phyloP scores from a whole-genome alignment of 257 asterid species.

The Solanum medicagineum region DNA sequence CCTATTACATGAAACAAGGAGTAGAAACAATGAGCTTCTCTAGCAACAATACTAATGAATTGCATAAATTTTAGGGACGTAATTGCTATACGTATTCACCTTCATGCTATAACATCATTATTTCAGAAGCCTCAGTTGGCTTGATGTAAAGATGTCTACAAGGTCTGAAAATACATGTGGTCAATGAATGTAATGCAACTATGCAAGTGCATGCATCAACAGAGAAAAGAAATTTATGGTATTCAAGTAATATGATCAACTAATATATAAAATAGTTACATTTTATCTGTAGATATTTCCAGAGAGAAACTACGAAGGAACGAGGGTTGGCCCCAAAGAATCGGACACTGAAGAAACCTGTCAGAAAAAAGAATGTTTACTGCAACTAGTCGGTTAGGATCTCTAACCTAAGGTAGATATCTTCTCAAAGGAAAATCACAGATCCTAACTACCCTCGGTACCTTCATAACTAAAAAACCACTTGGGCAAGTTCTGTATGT shows the following conservation, averaged over 20 bases:
- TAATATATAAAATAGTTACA: not conserved
- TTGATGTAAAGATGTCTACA: not conserved
- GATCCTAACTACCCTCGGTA: slow-evolving; percentile 7
- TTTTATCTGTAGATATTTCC: not conserved
- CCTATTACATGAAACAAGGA: no score
- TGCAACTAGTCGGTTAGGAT: slow-evolving; percentile 1
- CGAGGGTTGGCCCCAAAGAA: slow-evolving; percentile 4
- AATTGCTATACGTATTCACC: not conserved
- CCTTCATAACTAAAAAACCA: not conserved
- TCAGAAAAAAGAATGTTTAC: not conserved
- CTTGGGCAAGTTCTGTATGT: not conserved
- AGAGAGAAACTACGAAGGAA: not conserved
- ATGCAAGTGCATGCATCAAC: not conserved
- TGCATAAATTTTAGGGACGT: not conserved
- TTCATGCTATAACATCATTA: not conserved
- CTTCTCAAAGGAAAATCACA: not conserved
- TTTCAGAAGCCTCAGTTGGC: not conserved
- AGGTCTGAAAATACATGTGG: not conserved
- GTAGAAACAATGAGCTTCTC: no score
- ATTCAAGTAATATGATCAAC: not conserved
- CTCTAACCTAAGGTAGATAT: not conserved
- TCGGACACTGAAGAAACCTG: slow-evolving; percentile 1
- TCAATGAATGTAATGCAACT: not conserved
- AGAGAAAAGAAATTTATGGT: not conserved
- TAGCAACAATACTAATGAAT: no score